phyloP scores from a whole-genome alignment of 306 rosid genomes.

The Trifolium pratense region DNA sequence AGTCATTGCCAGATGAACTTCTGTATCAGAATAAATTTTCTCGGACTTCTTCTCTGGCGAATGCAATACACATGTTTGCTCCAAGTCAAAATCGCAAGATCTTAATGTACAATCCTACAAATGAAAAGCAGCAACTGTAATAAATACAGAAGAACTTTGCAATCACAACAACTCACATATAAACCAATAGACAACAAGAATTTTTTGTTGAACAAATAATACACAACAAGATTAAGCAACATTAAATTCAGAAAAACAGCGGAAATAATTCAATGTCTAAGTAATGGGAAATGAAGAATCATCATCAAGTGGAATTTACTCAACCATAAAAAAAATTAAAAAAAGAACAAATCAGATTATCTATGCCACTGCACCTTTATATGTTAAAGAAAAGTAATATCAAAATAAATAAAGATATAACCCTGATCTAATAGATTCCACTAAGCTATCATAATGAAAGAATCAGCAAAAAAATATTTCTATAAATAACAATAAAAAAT shows the following conservation, averaged over 20 bases:
- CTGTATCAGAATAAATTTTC: conserved; percentile 76
- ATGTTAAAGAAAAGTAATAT: not conserved
- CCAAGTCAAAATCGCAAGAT: conserved; percentile 95
- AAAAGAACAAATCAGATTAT: not conserved
- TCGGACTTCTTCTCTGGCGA: conserved; percentile 93
- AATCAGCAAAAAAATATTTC: not conserved
- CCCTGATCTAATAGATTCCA: not conserved
- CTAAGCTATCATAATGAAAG: conserved; percentile 6
- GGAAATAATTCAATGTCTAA: not conserved
- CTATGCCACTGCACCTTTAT: conserved; percentile 15
- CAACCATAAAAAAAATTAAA: not conserved
- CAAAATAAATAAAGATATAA: conserved; percentile 5
- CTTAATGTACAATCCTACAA: conserved; percentile 93
- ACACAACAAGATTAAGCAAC: not conserved
- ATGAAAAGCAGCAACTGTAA: conserved; percentile 34
- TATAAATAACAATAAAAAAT: not conserved
- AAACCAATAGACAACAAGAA: conserved; percentile 30
- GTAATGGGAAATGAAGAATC: conserved; percentile 14
- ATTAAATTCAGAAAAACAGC: conserved; percentile 18
- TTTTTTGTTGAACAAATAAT: no score
- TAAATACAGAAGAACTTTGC: conserved; percentile 39
- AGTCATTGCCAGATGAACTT: conserved; percentile 95
- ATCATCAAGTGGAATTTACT: conserved; percentile 17
- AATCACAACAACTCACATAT: not conserved
- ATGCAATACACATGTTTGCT: conserved; percentile 96